Evolutionary conservation across 2,329 filamentous ascomycete genomes (phyloP), one percentile per base, ranked within the genome.

Genomic region (Periconia macrospinosa): DNA sequence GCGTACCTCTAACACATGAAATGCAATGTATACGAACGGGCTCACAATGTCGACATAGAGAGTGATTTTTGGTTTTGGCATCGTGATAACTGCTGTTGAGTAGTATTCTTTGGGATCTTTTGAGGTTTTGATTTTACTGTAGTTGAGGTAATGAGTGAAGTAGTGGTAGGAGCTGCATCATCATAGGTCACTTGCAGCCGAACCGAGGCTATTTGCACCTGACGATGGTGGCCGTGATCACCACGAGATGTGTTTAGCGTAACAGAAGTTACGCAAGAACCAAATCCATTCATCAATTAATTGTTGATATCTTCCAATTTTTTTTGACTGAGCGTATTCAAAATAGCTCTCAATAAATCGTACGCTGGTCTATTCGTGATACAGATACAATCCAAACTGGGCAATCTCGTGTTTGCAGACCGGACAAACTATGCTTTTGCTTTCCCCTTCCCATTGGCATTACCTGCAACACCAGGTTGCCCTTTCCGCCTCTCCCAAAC

Each of bases 401-500:
- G 23, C 8, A 27, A 8, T 27, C 23, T 27, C 23, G 23, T n/a
- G n/a, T n/a, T n/a, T n/a, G n/a, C n/a, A n/a, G n/a, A n/a, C n/a
- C 11, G 6, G 9, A 15, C n/a, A 17, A 8, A 27, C 35, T 41
- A 48, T 14, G 33, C 33, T 41, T 30, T 58, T 37, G 53, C 55
- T 41, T 59, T 62, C n/a, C 49, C 54, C 42, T 61, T 65, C 23
- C 58, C 53, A 27, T 60, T 66, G 2, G 45, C 49, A 53, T 53
- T 58, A 18, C 30, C 20, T 19, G 15, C 45, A 23, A 14, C 50
- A 40, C n/a, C 18, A 37, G 47, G 33, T 27, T 60, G 61, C n/a
- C 59, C 61, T 49, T 84, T 87, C 75, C 92, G 84, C 73, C 89
- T 82, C 79, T 97, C 94, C 94, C 94, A 97, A 43, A 99, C 86